A percentile compares a stretch with the other conserved stretches of the same genome.
Evolutionary conservation across 2,329 filamentous ascomycete species (phyloP).

Genomic region (Botrytis aclada): DNA sequence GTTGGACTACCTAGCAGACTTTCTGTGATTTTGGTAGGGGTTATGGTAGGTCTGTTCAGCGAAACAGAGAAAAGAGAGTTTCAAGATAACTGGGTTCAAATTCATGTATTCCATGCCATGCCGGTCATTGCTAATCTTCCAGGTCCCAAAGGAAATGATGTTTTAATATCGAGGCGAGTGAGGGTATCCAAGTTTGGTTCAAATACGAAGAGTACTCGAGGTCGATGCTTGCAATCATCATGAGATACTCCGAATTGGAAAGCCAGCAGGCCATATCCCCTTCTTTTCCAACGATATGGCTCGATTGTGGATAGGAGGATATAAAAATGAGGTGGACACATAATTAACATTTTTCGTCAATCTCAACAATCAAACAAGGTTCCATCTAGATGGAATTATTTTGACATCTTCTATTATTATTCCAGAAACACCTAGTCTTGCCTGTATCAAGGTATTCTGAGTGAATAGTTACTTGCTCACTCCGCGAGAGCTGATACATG

Average conservation of each 20-base stretch:
- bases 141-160: slow-evolving; percentile 13
- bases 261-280: not conserved
- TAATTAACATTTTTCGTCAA: slow-evolving; percentile 1
- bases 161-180: not conserved
- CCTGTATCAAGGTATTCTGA: not conserved
- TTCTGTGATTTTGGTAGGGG: not conserved
- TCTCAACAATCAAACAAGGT: slow-evolving; percentile 11
- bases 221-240: not conserved
- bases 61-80: slow-evolving; percentile 8
- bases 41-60: not conserved
- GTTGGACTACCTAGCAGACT: not conserved
- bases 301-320: not conserved
- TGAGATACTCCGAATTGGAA: not conserved
- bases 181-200: slow-evolving; percentile 1
- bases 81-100: slow-evolving; percentile 13
- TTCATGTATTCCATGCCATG: slow-evolving; percentile 6
- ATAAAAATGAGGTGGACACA: not conserved
- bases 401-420: slow-evolving; percentile 10
- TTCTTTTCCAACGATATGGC: not conserved
- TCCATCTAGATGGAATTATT: not conserved
- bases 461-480: not conserved
- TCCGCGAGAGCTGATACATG: not conserved
- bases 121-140: not conserved
- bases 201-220: slow-evolving; percentile 4
- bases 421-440: not conserved